Evolutionary conservation across 202 grass and related monocot genomes (phyloP).

Genomic region (Schoenoplectus triqueter): DNA sequence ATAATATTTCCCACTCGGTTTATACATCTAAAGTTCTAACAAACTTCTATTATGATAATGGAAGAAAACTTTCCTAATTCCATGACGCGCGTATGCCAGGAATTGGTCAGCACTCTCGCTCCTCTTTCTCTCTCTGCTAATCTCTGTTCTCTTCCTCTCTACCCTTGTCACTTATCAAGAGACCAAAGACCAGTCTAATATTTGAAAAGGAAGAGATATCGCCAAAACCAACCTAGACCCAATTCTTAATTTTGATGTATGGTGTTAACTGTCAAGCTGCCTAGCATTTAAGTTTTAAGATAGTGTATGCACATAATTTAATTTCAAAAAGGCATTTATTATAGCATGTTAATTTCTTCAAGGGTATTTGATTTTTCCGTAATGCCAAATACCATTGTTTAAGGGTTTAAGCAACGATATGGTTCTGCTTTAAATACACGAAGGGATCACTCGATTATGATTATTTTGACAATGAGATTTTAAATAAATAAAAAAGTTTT

Average conservation of each 20-base stretch:
- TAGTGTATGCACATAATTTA: neutral
- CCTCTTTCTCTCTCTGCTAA: neutral
- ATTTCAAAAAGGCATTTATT: neutral
- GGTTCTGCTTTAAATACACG: neutral
- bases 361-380: neutral
- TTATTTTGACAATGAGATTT: no score
- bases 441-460: no score
- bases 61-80: neutral
- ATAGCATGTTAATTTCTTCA: neutral
- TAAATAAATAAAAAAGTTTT: no score
- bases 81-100: neutral
- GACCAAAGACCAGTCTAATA: slow-evolving; percentile 35
- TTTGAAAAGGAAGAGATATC: slow-evolving; percentile 25
- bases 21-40: neutral
- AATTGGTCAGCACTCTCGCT: slow-evolving; percentile 23
- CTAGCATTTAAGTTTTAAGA: neutral
- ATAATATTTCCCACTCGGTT: slow-evolving; percentile 21
- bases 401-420: neutral
- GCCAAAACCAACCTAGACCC: neutral
- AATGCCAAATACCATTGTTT: neutral
- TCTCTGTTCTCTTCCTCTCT: slow-evolving; percentile 14
- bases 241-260: neutral
- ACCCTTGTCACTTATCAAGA: slow-evolving; percentile 30
- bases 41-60: neutral
- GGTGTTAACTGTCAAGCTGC: neutral